Evolutionary conservation across 805 yeast genomes (phyloP).

Genomic region (Monosporozyma servazzii): DNA sequence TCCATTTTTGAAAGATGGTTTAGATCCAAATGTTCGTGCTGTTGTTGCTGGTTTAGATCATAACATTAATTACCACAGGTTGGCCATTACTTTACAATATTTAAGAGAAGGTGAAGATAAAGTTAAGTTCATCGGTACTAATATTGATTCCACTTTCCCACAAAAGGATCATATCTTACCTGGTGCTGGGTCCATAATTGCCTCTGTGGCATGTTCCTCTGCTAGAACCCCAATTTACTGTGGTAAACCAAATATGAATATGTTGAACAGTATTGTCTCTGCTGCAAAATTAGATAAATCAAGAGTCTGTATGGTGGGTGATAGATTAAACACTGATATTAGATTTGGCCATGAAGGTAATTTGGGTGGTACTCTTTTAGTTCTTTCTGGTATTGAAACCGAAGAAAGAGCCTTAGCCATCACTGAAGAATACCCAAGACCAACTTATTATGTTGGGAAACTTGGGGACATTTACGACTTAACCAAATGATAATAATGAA

Average conservation of each 20-base stretch:
- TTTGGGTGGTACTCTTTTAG: conserved; percentile 69
- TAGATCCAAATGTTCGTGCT: conserved; percentile 72
- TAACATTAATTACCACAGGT: conserved; percentile 68
- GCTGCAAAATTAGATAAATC: conserved; percentile 45
- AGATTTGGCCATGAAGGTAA: conserved; percentile 84
- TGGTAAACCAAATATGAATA: conserved; percentile 84
- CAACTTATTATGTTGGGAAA: conserved; percentile 59
- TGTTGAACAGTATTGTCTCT: conserved; percentile 83
- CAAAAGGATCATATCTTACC: conserved; percentile 76
- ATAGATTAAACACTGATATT: conserved; percentile 91
- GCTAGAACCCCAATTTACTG: conserved; percentile 84
- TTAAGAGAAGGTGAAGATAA: conserved; percentile 40
- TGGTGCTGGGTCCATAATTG: conserved; percentile 91
- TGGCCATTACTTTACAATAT: conserved; percentile 76
- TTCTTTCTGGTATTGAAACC: conserved; percentile 84
- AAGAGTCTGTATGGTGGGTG: conserved; percentile 87
- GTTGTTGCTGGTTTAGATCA: conserved; percentile 85
- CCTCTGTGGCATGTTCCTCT: conserved; percentile 61
- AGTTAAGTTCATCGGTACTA: conserved; percentile 80
- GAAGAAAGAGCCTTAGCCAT: conserved; percentile 46
- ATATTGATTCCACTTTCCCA: conserved; percentile 92
- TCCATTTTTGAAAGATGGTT: conserved; percentile 36
- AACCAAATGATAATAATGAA: conserved; percentile 7
- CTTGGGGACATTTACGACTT: conserved; percentile 68
- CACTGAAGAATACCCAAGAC: conserved; percentile 33